Conservation (phyloP, 2,329 filamentous ascomycete genomes). For the Apiospora hydei region DNA sequence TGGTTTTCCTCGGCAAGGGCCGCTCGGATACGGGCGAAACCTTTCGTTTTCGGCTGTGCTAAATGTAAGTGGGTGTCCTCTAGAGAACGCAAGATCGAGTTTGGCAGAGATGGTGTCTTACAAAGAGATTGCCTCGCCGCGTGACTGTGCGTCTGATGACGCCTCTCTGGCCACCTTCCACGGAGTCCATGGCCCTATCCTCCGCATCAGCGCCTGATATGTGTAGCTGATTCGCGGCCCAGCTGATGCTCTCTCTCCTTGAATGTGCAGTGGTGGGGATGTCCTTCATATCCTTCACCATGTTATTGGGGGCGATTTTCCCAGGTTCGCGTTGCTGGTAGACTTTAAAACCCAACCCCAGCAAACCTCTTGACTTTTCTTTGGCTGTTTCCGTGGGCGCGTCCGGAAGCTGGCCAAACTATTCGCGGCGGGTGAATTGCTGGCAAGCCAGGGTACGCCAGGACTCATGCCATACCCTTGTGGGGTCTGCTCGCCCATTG, state of each 20-base stretch:
- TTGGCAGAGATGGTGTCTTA: constrained; percentile 52
- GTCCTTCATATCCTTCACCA: constrained; percentile 47
- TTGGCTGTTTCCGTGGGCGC: constrained; percentile 72
- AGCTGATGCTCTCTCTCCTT: constrained; percentile 86
- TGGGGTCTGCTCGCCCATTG: constrained; percentile 56
- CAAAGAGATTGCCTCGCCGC: constrained; percentile 85
- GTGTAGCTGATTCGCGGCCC: constrained; percentile 88
- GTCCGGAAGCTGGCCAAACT: constrained; percentile 85
- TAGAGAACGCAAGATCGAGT: neutral
- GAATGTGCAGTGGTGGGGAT: constrained; percentile 53
- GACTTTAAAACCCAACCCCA: constrained; percentile 61
- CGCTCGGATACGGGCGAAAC: constrained; percentile 90
- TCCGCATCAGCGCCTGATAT: constrained; percentile 84
- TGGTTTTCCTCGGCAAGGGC: constrained; percentile 87
- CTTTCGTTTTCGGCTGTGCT: constrained; percentile 88
- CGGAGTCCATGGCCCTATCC: constrained; percentile 65
- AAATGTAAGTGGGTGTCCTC: constrained; percentile 31
- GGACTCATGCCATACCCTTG: constrained; percentile 29
- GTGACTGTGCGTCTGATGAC: constrained; percentile 87
- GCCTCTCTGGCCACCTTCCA: constrained; percentile 65
- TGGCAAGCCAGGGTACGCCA: constrained; percentile 68
- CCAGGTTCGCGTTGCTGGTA: constrained; percentile 52
- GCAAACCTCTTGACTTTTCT: constrained; percentile 57
- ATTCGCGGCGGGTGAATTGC: constrained; percentile 73
- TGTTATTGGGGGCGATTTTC: constrained; percentile 73